Base-by-base conservation (phyloP, 2,329 filamentous ascomycete species). In the Cladobotryum mycophilum region DNA sequence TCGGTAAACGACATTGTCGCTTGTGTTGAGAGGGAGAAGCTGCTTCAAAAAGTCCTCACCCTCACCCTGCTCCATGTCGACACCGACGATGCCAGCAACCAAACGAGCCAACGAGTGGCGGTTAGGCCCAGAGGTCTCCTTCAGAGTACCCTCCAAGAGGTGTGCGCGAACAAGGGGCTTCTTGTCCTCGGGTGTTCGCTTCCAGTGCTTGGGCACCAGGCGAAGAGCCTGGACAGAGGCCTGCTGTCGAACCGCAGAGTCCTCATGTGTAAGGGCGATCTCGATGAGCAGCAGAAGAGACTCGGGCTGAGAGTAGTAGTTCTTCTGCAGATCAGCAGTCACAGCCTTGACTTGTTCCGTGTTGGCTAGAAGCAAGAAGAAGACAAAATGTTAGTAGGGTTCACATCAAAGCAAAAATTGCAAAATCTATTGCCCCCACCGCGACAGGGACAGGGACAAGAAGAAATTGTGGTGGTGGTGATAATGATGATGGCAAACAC, bases 191-290 rank as follows among this genome's bases (percentile, higher is more conserved):
- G 85, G 73, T 12, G 95, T 79, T 55, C 80, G 77, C 53, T 81
- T 73, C 93, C 93, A 99, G 75, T 95, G 91, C 76, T 88, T 95
- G 59, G 78, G 71, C 37, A 93, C 86, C 42, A 95, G 79, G 62
- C 89, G 86, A 54, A 89, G 79, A 30, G 88, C 87, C 78, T 97
- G 91, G 57, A 97, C 89, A 48, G 91, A 88, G 48, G 93, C 90
- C 58, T 95, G 80, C 76, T 97, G 93, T 64, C 90, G 86, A 50
- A 96, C 78, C 59, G 84, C 81, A 43, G 79, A 68, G 64, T 84
- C 77, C 54, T 84, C 76, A 70, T 96, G 86, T 52, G 86, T 88
- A 61, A 89, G 86, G 60, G 95, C 80, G 63, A 96, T 84, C 72
- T 96, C 89, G 60, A 97, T 81, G 56, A 97, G 85, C 62, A 88